phyloP scores from a whole-genome alignment of 345 rosid species.

The Populus davidiana region DNA sequence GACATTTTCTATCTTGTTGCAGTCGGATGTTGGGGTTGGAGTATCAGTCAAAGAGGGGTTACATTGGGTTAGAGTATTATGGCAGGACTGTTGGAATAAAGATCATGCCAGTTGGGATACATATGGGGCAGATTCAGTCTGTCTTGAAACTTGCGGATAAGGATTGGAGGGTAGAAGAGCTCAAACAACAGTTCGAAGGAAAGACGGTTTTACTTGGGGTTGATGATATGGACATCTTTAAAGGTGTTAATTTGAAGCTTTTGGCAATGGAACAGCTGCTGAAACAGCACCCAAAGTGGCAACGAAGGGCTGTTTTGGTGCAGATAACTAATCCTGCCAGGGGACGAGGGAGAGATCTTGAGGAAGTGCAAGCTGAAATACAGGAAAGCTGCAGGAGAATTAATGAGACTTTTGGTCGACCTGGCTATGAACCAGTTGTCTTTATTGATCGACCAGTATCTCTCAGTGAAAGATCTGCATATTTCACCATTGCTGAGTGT shows the following conservation, averaged over 20 bases:
- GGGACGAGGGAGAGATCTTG: conserved; percentile 64
- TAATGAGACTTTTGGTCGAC: conserved; percentile 52
- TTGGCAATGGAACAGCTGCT: conserved; percentile 77
- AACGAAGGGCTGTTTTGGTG: conserved; percentile 62
- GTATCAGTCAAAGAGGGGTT: conserved; percentile 74
- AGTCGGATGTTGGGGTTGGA: conserved; percentile 71
- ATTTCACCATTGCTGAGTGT: conserved; percentile 65
- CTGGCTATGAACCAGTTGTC: conserved; percentile 65
- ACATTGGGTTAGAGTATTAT: conserved; percentile 69
- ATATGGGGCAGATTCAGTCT: conserved; percentile 70
- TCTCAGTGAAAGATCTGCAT: conserved; percentile 62
- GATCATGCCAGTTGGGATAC: conserved; percentile 80
- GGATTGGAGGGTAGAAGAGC: conserved; percentile 69
- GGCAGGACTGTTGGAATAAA: conserved; percentile 77
- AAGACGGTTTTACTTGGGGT: conserved; percentile 68
- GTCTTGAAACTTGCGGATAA: conserved; percentile 63
- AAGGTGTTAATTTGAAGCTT: conserved; percentile 69
- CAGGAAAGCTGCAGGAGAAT: conserved; percentile 57
- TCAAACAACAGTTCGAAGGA: conserved; percentile 66
- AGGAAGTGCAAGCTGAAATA: conserved; percentile 62
- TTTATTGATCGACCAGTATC: conserved; percentile 61
- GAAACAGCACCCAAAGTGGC: conserved; percentile 69
- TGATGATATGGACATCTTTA: conserved; percentile 82
- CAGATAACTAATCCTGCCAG: conserved; percentile 74
- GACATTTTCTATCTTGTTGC: conserved; percentile 79